These are phyloP conservation scores for Lagerstroemia speciosa DNA, from an alignment of 345 rosid genomes.

Conservation along the genomic window DNA sequence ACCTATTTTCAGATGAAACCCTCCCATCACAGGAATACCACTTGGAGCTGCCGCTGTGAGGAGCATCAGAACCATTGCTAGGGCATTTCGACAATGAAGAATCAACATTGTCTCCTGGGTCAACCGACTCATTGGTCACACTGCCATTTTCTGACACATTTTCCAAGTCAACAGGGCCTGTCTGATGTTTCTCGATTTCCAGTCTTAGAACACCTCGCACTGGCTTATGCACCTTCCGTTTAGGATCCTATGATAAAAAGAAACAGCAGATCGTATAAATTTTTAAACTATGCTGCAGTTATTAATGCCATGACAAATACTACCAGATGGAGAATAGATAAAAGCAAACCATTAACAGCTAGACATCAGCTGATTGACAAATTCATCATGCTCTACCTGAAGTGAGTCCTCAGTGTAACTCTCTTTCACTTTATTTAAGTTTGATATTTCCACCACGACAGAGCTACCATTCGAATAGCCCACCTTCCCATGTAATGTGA, in stretches of 20 bases:
- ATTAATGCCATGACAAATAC: neutral
- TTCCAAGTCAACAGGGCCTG: conserved; percentile 57
- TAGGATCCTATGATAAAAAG: conserved; percentile 61
- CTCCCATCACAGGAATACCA: conserved; percentile 44
- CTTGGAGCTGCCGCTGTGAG: conserved; percentile 49
- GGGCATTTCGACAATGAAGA: conserved; percentile 50
- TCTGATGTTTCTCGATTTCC: conserved; percentile 91
- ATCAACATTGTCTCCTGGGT: conserved; percentile 57
- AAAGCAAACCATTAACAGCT: neutral
- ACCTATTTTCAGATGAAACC: conserved; percentile 16
- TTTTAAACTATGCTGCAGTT: conserved; percentile 6
- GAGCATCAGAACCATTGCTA: conserved; percentile 61
- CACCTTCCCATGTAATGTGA: conserved; percentile 77
- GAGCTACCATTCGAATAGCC: conserved; percentile 81
- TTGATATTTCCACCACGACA: conserved; percentile 84
- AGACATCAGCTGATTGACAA: neutral
- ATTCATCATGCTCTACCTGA: conserved; percentile 46
- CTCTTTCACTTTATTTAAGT: conserved; percentile 91
- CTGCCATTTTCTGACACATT: conserved; percentile 84
- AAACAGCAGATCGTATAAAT: conserved; percentile 5
- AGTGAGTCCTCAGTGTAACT: conserved; percentile 89
- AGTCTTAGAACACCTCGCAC: conserved; percentile 82
- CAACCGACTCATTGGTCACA: conserved; percentile 72
- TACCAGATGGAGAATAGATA: neutral
- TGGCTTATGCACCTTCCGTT: conserved; percentile 86